Conservation (phyloP, 768 basidiomycete genomes). For the Trametes elegans region DNA sequence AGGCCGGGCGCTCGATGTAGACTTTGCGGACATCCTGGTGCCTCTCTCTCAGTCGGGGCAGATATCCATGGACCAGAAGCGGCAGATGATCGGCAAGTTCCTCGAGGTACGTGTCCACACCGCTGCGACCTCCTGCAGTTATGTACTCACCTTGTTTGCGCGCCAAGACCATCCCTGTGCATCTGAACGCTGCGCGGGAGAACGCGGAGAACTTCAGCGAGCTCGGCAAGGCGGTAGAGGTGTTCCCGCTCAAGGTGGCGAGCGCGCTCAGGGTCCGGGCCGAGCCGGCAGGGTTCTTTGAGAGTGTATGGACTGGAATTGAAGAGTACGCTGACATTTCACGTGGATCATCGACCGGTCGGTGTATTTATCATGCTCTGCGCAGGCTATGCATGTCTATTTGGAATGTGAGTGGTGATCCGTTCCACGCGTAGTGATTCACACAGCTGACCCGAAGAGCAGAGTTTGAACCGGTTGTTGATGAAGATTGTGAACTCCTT, state of each 20-base stretch:
- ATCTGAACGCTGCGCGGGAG: constrained; percentile 23
- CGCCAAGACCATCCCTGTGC: constrained; percentile 25
- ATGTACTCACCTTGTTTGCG: background rate
- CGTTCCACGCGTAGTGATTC: background rate
- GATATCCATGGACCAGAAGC: constrained; percentile 23
- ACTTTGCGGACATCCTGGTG: constrained; percentile 27
- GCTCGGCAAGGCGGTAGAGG: constrained; percentile 26
- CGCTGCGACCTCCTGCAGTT: background rate
- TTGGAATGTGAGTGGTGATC: constrained; percentile 23
- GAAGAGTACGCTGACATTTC: constrained; percentile 23
- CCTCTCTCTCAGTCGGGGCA: constrained; percentile 23
- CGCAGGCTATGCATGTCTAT: constrained; percentile 26
- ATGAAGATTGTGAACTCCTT: constrained; percentile 24
- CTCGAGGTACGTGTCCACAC: constrained; percentile 20
- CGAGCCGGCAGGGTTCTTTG: constrained; percentile 24
- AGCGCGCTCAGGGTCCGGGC: constrained; percentile 25
- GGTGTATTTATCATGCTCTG: background rate
- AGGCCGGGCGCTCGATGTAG: too few species aligned
- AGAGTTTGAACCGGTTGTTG: constrained; percentile 23
- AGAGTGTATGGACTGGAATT: constrained; percentile 24
- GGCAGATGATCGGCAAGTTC: constrained; percentile 29
- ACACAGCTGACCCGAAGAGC: background rate
- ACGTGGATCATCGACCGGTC: background rate
- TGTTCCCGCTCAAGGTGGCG: constrained; percentile 29
- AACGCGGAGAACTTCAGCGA: constrained; percentile 25